Evolutionary conservation across 1,284 basidiomycete species (phyloP), one percentile per base, ranked within the genome.

Genomic region (Rhodotorula sp.): DNA sequence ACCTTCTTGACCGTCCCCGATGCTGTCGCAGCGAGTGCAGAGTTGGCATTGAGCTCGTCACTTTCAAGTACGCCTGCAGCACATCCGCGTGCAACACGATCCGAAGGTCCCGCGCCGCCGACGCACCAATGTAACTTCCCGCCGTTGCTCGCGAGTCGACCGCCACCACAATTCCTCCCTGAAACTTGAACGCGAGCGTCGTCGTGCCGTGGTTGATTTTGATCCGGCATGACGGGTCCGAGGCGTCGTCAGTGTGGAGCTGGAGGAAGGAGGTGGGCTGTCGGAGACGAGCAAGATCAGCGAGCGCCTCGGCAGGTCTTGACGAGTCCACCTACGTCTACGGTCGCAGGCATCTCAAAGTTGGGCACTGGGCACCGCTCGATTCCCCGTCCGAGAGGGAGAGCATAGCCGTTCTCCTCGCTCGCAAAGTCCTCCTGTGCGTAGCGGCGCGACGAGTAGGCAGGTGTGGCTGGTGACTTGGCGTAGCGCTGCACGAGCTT

Each of bases 161-260:
- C 36, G 93, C 91, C 30, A 99, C 95, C 71, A 99, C 95, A 74
- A 99, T 94, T 64, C 96, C 96, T 52, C 95, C 96, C 79, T 91
- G 84, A 84, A 91, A 99, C 79, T 93, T 86, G 86, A 99, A 99
- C 15, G 96, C 96, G 57, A 99, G 86, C 7, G 96, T 99, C 7
- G 96, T 99, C 24, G 96, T 99, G 78, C 96, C 96, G 82, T 99
- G 96, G 78, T 94, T 90, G 74, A 99, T 94, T 85, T 99, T 99
- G 84, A 99, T 99, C 81, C 86, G 88, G 84, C 93, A 95, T 72
- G 86, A 87, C 49, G 94, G 92, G 83, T 95, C 92, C 59, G 80
- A 76, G 66, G 91, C 90, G 82, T 95, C 92, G 80, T 96, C 93
- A 64, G 94, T 95, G 82, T 96, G 92, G 68, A 91, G 82, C 76